Conservation (phyloP, 73 alveolate species). For the Paramecium pentaurelia region DNA sequence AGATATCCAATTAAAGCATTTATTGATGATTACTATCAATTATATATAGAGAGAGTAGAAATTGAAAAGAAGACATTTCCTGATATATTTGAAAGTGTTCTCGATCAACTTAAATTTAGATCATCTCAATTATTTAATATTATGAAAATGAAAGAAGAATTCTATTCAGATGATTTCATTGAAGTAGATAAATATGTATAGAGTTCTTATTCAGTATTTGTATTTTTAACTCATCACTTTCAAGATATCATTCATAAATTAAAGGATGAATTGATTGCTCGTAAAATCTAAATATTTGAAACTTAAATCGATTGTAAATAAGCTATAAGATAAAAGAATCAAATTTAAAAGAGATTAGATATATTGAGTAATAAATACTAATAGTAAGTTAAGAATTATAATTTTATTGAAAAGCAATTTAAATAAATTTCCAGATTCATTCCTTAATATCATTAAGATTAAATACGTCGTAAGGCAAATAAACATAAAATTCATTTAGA, state of each 20-base stretch:
- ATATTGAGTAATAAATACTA: background rate
- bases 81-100: background rate
- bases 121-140: background rate
- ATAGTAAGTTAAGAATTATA: background rate
- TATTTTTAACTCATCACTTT: background rate
- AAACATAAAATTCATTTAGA: background rate
- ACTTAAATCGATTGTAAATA: conserved; percentile 12
- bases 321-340: background rate
- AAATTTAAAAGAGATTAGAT: background rate
- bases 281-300: conserved; percentile 5
- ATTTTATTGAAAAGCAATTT: background rate
- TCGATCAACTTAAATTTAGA: background rate
- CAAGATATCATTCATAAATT: background rate
- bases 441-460: conserved; percentile 1
- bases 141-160: conserved; percentile 1
- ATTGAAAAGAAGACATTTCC: background rate
- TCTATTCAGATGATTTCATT: background rate
- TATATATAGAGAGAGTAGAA: background rate
- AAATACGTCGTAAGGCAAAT: background rate
- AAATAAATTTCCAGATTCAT: background rate
- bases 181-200: background rate
- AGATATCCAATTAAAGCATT: background rate
- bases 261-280: conserved; percentile 7
- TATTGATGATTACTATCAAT: conserved; percentile 6
- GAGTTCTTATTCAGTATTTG: background rate